Percentiles rank a stretch among this genome's conserved stretches.
Conservation (phyloP, 2,329 filamentous ascomycete species). For the Coniochaeta hoffmannii region DNA sequence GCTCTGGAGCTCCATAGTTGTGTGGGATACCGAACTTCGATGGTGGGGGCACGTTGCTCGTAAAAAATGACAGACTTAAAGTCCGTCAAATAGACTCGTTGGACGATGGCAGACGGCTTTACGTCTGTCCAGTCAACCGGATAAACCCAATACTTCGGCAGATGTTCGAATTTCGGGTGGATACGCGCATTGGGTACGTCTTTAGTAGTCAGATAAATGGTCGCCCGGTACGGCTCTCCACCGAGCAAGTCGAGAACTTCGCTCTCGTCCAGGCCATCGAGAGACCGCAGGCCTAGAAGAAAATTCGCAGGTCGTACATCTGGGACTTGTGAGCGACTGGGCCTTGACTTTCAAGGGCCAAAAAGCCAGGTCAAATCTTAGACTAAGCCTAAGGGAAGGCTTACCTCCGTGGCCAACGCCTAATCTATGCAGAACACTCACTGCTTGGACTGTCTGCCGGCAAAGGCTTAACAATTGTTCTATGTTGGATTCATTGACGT, state of each 20-base stretch:
- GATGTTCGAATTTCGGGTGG: not conserved
- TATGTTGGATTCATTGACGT: conserved; percentile 56
- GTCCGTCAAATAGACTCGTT: not conserved
- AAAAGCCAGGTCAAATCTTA: not conserved
- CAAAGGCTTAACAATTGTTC: not conserved
- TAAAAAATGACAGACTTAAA: not conserved
- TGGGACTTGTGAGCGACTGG: not conserved
- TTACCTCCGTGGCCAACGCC: not conserved
- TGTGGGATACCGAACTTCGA: not conserved
- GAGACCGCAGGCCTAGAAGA: not conserved
- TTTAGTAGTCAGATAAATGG: not conserved
- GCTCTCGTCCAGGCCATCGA: not conserved
- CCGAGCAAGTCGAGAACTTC: not conserved
- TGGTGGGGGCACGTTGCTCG: not conserved
- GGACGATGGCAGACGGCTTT: not conserved
- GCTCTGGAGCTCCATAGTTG: not conserved
- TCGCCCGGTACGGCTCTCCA: not conserved
- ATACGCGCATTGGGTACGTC: not conserved
- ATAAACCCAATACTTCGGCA: not conserved
- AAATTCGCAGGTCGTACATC: not conserved
- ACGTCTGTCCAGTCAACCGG: not conserved
- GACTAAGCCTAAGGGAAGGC: not conserved
- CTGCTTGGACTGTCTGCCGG: not conserved
- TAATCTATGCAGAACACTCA: not conserved
- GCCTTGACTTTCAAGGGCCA: too few species aligned